phyloP scores from a whole-genome alignment of 148 eudicot species.

The Silene latifolia region DNA sequence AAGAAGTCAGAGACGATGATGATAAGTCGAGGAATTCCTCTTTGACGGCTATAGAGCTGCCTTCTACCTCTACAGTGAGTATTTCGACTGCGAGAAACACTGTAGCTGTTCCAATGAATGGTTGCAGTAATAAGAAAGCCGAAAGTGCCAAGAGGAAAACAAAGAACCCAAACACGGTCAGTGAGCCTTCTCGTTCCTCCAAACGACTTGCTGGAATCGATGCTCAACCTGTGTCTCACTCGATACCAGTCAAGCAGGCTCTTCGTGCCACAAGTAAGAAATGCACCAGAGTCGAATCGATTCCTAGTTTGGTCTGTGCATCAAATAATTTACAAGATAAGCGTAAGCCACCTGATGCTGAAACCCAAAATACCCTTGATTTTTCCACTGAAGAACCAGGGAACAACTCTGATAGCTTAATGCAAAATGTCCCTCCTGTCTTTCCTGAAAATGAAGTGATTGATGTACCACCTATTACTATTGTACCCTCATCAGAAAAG shows the following conservation, averaged over 20 bases:
- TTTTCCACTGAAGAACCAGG: conserved; percentile 3
- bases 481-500: conserved; percentile 3
- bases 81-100: conserved; percentile 15
- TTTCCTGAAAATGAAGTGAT: conserved; percentile 9
- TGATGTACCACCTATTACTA: conserved; percentile 4
- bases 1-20: conserved; percentile 14
- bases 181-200: conserved; percentile 45
- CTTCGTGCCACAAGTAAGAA: conserved; percentile 32
- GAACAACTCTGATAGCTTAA: not conserved
- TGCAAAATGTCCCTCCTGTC: conserved; percentile 16
- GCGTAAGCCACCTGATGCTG: not conserved
- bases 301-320: conserved; percentile 5
- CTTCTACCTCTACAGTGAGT: conserved; percentile 16
- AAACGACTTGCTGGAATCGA: conserved; percentile 49
- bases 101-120: conserved; percentile 15
- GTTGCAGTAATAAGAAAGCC: conserved; percentile 20
- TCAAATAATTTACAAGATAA: conserved; percentile 11
- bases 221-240: conserved; percentile 21
- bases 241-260: conserved; percentile 33
- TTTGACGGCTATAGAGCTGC: conserved; percentile 15
- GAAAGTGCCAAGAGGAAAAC: conserved; percentile 34
- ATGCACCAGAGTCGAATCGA: conserved; percentile 14
- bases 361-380: conserved; percentile 7
- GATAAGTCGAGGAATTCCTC: conserved; percentile 11
- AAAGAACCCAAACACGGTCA: conserved; percentile 26